Evolutionary conservation across 768 basidiomycete genomes (phyloP).

Genomic region (Xerocomus spinulosus): DNA sequence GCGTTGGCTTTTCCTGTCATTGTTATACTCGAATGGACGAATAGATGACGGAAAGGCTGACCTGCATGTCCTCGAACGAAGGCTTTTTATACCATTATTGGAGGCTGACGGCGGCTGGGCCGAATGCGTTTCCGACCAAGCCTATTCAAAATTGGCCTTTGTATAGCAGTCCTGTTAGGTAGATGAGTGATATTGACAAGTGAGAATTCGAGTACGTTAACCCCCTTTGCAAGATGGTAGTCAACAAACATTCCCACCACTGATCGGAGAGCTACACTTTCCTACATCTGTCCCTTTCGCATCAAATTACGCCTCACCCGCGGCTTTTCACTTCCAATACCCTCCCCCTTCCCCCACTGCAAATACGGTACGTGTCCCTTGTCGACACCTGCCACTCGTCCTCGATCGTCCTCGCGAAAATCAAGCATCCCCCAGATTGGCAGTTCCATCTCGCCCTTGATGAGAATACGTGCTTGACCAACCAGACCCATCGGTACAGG

Average conservation of each 20-base stretch:
- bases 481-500: constrained; percentile 58
- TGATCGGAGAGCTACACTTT: too few relatives aligned
- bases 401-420: constrained; percentile 41
- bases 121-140: not conserved
- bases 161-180: too few relatives aligned
- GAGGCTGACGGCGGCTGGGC: not conserved
- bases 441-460: constrained; percentile 86
- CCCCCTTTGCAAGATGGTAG: too few relatives aligned
- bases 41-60: not conserved
- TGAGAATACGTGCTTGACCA: constrained; percentile 34
- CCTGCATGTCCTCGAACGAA: not conserved
- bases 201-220: too few relatives aligned
- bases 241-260: too few relatives aligned
- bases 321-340: constrained; percentile 67
- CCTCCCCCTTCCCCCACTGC: constrained; percentile 68
- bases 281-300: constrained; percentile 69
- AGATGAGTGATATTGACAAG: too few relatives aligned
- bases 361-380: constrained; percentile 69
- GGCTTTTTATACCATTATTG: not conserved
- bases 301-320: constrained; percentile 82
- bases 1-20: not conserved
- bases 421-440: constrained; percentile 88
- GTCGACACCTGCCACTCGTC: constrained; percentile 45
- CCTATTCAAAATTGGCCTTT: not conserved
- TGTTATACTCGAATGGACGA: not conserved